Evolutionary conservation across 2,329 filamentous ascomycete species (phyloP), one percentile per base, ranked within the genome.

Genomic region (Fusarium sp.): DNA sequence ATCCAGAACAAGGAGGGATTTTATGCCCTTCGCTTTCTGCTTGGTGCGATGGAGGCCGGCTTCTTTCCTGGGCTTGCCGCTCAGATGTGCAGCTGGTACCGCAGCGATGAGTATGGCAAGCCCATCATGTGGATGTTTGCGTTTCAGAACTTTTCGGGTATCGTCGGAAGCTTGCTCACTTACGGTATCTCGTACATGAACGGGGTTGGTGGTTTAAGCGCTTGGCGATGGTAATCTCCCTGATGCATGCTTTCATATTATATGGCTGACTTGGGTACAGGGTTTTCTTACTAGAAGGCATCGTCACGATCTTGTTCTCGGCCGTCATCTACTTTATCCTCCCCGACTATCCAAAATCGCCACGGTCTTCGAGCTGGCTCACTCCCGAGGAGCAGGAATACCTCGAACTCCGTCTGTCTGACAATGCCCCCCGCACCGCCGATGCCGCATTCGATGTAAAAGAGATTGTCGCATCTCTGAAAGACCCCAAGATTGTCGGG

Each of bases 31-130:
- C 55, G 61, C 7, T 64, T 60, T 7, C 50, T 64, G 3, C 77
- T 79, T 37, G 81, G 80, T 53, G 78, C 82, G 43, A 81, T 40
- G 18, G 61, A 64, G 18, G 61, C 61, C 4, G 61, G 61, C 3
- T 48, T 64, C 68, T 84, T 84, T 37, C 82, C 82, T 0, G 81
- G 81, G 0, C 73, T 82, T 7, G 78, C 80, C 30, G 78, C 80
- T 2, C 81, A 83, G 39, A 75, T 86, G 11, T 83, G 78, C 18
- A 81, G 79, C 64, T 86, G 46, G 84, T 86, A 86, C 65, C 79
- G 82, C 1, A 81, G 78, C 10, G 83, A 85, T 54, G 82, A 85
- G 62, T 82, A 83, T 70, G 78, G 76, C 1, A 80, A 77, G 48
- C 80, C 79, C 2, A 79, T 83, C 50, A 80, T 80, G 66, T 84